These are phyloP conservation scores for Talaromyces thailandensis DNA, from an alignment of 495 filamentous ascomycete species.

Conservation along the genomic window DNA sequence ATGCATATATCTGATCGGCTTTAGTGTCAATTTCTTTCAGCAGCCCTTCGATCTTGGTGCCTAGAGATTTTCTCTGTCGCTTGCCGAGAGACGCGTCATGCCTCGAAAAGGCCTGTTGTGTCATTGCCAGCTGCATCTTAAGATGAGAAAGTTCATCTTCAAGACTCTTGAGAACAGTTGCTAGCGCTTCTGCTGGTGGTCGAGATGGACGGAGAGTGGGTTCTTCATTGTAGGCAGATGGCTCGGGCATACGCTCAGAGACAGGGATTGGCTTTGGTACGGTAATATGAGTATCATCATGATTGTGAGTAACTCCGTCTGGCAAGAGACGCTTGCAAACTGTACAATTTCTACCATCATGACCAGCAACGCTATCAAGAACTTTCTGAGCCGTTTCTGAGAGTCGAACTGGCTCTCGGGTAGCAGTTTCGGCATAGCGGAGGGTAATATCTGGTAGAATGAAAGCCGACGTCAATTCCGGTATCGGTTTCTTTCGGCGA, in stretches of 20 bases:
- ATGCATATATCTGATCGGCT: conserved; percentile 77
- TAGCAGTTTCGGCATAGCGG: conserved; percentile 24
- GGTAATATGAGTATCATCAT: conserved; percentile 21
- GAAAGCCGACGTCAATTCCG: conserved; percentile 78
- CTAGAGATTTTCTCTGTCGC: conserved; percentile 55
- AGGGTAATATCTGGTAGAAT: conserved; percentile 62
- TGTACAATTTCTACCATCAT: conserved; percentile 63
- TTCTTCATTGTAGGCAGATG: conserved; percentile 50
- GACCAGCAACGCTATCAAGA: conserved; percentile 50
- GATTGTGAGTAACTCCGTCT: conserved; percentile 24
- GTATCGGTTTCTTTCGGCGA: conserved; percentile 26
- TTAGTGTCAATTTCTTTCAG: conserved; percentile 63
- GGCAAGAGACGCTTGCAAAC: conserved; percentile 57
- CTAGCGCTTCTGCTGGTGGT: conserved; percentile 65
- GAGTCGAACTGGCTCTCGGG: conserved; percentile 24
- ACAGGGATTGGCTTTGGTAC: conserved; percentile 64
- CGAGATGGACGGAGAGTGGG: conserved; percentile 71
- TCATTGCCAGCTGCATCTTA: conserved; percentile 52
- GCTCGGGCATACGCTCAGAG: conserved; percentile 51
- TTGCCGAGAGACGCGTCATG: conserved; percentile 62
- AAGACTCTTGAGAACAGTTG: conserved; percentile 67
- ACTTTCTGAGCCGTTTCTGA: conserved; percentile 46
- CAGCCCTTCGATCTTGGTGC: conserved; percentile 55
- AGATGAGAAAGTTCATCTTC: conserved; percentile 78
- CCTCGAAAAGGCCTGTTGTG: conserved; percentile 53